phyloP scores from a whole-genome alignment of 768 basidiomycete species.

The Floccularia luteovirens region DNA sequence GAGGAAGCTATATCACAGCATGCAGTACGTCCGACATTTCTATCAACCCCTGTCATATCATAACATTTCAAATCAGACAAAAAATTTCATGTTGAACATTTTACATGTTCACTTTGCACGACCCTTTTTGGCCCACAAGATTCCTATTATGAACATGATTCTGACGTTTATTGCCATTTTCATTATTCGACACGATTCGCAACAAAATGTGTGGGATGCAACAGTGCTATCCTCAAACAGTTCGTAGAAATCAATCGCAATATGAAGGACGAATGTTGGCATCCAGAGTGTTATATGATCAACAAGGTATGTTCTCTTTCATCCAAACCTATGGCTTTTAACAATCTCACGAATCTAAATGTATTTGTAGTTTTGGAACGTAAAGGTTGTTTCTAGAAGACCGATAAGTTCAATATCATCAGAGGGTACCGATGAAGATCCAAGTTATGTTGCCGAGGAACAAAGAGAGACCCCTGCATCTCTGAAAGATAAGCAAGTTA shows the following conservation, averaged over 20 bases:
- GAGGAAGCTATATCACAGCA: slow-evolving; percentile 98
- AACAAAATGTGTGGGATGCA: slow-evolving; percentile 97
- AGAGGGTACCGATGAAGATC: slow-evolving; percentile 43
- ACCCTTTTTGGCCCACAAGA: slow-evolving; percentile 97
- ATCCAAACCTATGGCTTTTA: background rate
- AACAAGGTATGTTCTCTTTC: slow-evolving; percentile 63
- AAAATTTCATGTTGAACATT: slow-evolving; percentile 99
- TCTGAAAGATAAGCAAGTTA: slow-evolving; percentile 82
- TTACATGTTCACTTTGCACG: slow-evolving; percentile 95
- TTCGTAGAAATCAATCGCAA: slow-evolving; percentile 99
- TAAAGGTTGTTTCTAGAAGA: slow-evolving; percentile 78
- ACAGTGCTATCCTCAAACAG: slow-evolving; percentile 95
- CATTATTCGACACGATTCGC: slow-evolving; percentile 99
- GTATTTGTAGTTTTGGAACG: slow-evolving; percentile 87
- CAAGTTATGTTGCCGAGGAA: slow-evolving; percentile 72
- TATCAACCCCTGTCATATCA: slow-evolving; percentile 5
- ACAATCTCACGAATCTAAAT: too few relatives aligned
- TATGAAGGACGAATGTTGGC: slow-evolving; percentile 98
- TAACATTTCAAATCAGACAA: slow-evolving; percentile 52
- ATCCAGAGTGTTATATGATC: slow-evolving; percentile 99
- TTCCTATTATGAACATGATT: slow-evolving; percentile 98
- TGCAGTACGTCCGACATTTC: slow-evolving; percentile 58
- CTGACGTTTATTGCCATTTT: slow-evolving; percentile 98
- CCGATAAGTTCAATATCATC: slow-evolving; percentile 53
- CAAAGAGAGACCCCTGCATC: slow-evolving; percentile 66